Evolutionary conservation across 2,329 filamentous ascomycete genomes (phyloP).

Genomic region (Teratosphaeriaceae sp.): DNA sequence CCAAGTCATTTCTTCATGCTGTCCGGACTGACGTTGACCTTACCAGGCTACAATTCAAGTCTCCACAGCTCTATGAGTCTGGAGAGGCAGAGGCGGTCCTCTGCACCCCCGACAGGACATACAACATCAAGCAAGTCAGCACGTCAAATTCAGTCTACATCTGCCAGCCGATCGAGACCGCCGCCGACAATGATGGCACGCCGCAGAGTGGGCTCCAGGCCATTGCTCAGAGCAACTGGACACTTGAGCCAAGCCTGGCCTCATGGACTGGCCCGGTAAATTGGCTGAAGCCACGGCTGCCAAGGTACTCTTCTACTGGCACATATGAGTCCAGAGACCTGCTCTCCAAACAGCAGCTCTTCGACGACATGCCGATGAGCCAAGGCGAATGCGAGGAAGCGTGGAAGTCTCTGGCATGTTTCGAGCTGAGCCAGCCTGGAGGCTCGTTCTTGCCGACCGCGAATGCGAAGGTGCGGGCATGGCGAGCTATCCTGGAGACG

Average conservation of each 20-base stretch:
- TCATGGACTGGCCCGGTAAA: constrained; percentile 29
- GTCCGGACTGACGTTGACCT: neutral
- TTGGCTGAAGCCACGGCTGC: constrained; percentile 32
- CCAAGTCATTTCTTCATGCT: neutral
- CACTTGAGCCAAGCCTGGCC: constrained; percentile 34
- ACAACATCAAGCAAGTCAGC: constrained; percentile 56
- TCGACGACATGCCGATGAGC: constrained; percentile 48
- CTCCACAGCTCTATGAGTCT: constrained; percentile 21
- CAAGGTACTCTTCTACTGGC: constrained; percentile 31
- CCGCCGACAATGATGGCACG: constrained; percentile 18
- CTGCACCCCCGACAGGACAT: constrained; percentile 52
- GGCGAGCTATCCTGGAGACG: constrained; percentile 39
- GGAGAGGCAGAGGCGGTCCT: constrained; percentile 45
- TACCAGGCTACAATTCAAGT: constrained; percentile 36
- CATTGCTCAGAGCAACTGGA: constrained; percentile 39
- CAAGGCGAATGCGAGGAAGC: constrained; percentile 43
- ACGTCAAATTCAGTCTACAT: constrained; percentile 59
- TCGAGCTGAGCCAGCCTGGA: constrained; percentile 34
- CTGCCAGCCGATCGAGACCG: constrained; percentile 32
- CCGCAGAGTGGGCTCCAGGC: constrained; percentile 31
- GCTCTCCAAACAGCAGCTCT: constrained; percentile 34
- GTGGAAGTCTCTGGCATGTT: constrained; percentile 48
- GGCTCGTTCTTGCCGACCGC: constrained; percentile 43
- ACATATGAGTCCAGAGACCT: constrained; percentile 12
- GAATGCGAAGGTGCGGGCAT: constrained; percentile 42